A percentile compares a stretch with the other conserved stretches of the same genome.
phyloP scores from a whole-genome alignment of 2,329 filamentous ascomycete species.

The Myriosclerotinia scirpicola region DNA sequence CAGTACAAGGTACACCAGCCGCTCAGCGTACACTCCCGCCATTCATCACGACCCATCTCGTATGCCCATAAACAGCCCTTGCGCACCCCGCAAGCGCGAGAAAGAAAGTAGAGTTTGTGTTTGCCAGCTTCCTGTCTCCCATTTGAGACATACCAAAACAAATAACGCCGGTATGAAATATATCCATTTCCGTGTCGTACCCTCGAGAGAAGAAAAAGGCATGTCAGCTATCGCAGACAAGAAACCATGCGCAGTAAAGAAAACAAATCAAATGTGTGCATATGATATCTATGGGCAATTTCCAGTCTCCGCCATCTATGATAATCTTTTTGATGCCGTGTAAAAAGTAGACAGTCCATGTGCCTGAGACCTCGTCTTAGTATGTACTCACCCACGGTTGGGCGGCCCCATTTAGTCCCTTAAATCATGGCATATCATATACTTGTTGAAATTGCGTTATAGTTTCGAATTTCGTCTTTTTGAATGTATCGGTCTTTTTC shows the following conservation, averaged over 20 bases:
- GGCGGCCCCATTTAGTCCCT: neutral
- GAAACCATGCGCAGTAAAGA: constrained; percentile 6
- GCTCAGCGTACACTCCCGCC: neutral
- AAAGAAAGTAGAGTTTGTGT: constrained; percentile 5
- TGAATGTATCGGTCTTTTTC: neutral
- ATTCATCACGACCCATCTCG: neutral
- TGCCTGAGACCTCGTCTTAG: neutral
- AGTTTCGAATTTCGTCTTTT: neutral
- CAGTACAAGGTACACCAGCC: constrained; percentile 4
- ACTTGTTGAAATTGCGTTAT: neutral
- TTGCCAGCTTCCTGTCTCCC: neutral
- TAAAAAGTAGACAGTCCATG: constrained; percentile 4
- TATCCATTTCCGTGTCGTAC: constrained; percentile 15
- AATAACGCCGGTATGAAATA: constrained; percentile 16
- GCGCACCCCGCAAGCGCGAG: neutral
- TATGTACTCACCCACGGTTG: neutral
- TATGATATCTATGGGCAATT: constrained; percentile 3
- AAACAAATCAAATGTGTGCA: constrained; percentile 16
- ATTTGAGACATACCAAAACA: constrained; percentile 9
- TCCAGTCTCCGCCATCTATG: constrained; percentile 10
- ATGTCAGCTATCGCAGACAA: neutral
- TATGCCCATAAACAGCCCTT: constrained; percentile 4
- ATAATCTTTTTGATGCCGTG: constrained; percentile 8
- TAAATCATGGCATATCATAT: constrained; percentile 15
- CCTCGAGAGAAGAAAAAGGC: neutral